Percentiles rank a stretch among this genome's conserved stretches.
These are phyloP conservation scores for Fraxinus americana DNA, from an alignment of 257 asterid genomes.

Conservation along the genomic window DNA sequence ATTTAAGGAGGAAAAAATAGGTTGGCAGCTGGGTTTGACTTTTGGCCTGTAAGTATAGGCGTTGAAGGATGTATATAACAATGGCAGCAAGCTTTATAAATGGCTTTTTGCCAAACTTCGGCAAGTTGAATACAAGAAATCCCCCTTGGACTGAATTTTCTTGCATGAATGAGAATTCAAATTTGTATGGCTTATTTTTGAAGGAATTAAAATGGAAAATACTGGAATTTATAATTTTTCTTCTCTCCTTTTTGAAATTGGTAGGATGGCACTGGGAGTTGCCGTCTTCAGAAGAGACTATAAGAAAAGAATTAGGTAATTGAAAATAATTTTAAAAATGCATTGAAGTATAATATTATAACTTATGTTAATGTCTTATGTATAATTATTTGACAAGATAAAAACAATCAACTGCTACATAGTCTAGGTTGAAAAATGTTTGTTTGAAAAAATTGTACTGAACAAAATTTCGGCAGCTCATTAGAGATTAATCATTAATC, in stretches of 20 bases:
- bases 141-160: conserved; percentile 23
- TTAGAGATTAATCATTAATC: too few relatives aligned
- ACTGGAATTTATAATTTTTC: conserved; percentile 9
- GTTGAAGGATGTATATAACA: conserved; percentile 22
- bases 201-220: conserved; percentile 13
- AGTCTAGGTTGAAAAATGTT: neutral
- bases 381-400: conserved; percentile 15
- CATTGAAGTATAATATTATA: neutral
- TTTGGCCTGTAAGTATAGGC: conserved; percentile 28
- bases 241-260: neutral
- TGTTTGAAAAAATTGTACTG: neutral
- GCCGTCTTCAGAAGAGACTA: neutral
- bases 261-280: neutral
- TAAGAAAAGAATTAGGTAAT: conserved; percentile 32
- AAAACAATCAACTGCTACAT: conserved; percentile 33
- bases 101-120: conserved; percentile 62
- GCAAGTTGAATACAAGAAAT: conserved; percentile 27
- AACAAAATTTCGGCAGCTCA: conserved; percentile 10
- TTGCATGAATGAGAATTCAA: conserved; percentile 29
- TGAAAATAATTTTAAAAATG: conserved; percentile 7
- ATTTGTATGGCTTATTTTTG: conserved; percentile 22
- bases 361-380: neutral
- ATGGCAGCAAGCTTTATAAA: conserved; percentile 41
- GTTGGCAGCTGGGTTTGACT: conserved; percentile 51
- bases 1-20: conserved; percentile 32